Evolutionary conservation across 2,329 filamentous ascomycete genomes (phyloP), one percentile per base, ranked within the genome.

Genomic region (Shiraia bambusicola): DNA sequence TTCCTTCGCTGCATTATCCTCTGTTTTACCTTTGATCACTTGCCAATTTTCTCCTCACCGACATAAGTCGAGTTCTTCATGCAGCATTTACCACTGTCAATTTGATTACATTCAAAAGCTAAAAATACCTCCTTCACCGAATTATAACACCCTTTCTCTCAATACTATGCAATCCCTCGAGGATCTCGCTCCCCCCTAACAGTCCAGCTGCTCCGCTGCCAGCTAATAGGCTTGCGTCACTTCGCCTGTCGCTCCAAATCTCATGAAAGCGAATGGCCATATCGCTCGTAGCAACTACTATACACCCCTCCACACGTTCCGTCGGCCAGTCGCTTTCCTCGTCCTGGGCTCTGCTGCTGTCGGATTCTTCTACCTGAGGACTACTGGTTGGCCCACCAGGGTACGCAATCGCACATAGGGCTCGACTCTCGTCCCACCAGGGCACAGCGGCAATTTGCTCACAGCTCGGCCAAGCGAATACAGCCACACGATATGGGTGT

Each of bases 231-330:
- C 14, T 76, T 79, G 58, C 79, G 36, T 40, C 44, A 4, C 49
- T 46, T 8, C 40, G 39, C 29, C 45, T 84, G 54, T 80, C 79
- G n/a, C 79, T 78, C 93, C 91, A 97, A 9, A 98, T 83, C 71
- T 97, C 91, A 67, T 97, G 90, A 59, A 97, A 97, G 63, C 93
- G 93, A 67, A 97, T 86, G 56, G 82, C 94, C 63, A 89, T 85
- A 69, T 97, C 91, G 61, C 90, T 95, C 30, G 88, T 87, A 12
- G 91, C 92, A 38, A 98, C 86, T 13, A 96, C 87, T 53, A 98
- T 84, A 63, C 90, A 95, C 0, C 87, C 88, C 51, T 82, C 78
- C 4, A 76, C 72, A 0, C 79, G 82, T 14, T 81, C 75, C 35
- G 72, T 74, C 49, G 76, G 76, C 68, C 75, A 78, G 33, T 73